phyloP scores from a whole-genome alignment of 2,329 filamentous ascomycete genomes.

The Dissoconium aciculare region DNA sequence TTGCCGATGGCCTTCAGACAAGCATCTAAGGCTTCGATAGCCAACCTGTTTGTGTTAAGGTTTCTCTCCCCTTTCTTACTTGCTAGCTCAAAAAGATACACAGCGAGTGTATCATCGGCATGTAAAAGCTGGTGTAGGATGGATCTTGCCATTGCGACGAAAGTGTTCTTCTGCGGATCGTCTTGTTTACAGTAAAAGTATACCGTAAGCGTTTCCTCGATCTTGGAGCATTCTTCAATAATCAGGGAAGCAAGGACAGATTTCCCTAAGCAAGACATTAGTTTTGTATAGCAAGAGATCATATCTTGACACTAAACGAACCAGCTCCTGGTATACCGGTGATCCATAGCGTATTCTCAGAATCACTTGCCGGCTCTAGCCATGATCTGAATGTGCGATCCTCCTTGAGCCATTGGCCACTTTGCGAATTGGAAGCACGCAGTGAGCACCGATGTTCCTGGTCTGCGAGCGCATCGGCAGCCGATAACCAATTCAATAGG shows the following conservation, averaged over 20 bases:
- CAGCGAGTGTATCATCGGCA: conserved; percentile 1
- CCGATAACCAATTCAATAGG: conserved; percentile 4
- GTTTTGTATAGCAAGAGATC: too few relatives aligned
- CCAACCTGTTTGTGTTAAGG: conserved; percentile 4
- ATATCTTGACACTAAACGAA: conserved; percentile 2
- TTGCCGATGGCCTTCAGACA: not conserved
- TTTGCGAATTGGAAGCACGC: not conserved
- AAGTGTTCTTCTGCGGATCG: conserved; percentile 4
- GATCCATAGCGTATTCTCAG: conserved; percentile 5
- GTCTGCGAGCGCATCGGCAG: not conserved
- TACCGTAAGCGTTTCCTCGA: conserved; percentile 1
- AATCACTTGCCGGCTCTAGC: conserved; percentile 1
- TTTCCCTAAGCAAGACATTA: conserved; percentile 7
- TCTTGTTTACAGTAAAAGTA: conserved; percentile 7
- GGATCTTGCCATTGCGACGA: conserved; percentile 4
- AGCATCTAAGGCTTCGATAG: conserved; percentile 3
- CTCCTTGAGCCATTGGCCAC: conserved; percentile 5
- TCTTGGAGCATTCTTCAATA: conserved; percentile 1
- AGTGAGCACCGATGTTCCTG: not conserved
- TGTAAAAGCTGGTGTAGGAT: conserved; percentile 3
- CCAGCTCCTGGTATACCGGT: conserved; percentile 4
- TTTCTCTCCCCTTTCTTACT: not conserved
- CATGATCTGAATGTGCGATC: conserved; percentile 3
- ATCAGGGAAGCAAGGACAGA: conserved; percentile 6
- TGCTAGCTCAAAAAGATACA: conserved; percentile 4